phyloP scores from a whole-genome alignment of 306 rosid species.

The Clitoria ternatea region DNA sequence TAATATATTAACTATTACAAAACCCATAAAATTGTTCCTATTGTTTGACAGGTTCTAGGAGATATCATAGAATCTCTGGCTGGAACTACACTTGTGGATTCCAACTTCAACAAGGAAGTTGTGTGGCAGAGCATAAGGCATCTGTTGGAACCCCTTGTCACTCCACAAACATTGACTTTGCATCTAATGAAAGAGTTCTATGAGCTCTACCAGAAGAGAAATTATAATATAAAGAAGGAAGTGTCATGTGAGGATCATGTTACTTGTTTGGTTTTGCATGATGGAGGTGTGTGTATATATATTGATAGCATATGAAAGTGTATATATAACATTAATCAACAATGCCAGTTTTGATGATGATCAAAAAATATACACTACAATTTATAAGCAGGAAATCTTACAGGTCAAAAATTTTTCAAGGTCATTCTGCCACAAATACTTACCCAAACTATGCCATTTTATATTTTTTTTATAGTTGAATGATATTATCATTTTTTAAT shows the following conservation, averaged over 20 bases:
- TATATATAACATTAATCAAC: too few relatives aligned
- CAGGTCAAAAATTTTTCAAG: too few relatives aligned
- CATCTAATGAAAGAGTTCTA: slow-evolving; percentile 54
- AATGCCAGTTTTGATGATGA: too few relatives aligned
- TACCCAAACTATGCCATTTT: too few relatives aligned
- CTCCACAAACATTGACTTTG: slow-evolving; percentile 48
- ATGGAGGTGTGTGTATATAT: too few relatives aligned
- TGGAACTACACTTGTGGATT: slow-evolving; percentile 75
- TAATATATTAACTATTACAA: neutral
- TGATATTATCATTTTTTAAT: too few relatives aligned
- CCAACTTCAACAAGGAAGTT: slow-evolving; percentile 45
- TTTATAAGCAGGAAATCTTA: too few relatives aligned
- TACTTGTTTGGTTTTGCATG: too few relatives aligned
- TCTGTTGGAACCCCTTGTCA: slow-evolving; percentile 65
- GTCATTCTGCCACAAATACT: too few relatives aligned
- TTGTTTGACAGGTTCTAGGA: slow-evolving; percentile 59
- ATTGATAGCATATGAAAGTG: too few relatives aligned
- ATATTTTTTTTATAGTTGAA: too few relatives aligned
- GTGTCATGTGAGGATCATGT: slow-evolving; percentile 1
- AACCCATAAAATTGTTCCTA: neutral
- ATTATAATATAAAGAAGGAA: slow-evolving; percentile 24
- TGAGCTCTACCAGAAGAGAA: slow-evolving; percentile 39
- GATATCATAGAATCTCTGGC: slow-evolving; percentile 82
- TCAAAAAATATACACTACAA: too few relatives aligned
- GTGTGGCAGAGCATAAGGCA: slow-evolving; percentile 60